phyloP scores from a whole-genome alignment of 2,329 filamentous ascomycete species.

The Cladosporium sp. region DNA sequence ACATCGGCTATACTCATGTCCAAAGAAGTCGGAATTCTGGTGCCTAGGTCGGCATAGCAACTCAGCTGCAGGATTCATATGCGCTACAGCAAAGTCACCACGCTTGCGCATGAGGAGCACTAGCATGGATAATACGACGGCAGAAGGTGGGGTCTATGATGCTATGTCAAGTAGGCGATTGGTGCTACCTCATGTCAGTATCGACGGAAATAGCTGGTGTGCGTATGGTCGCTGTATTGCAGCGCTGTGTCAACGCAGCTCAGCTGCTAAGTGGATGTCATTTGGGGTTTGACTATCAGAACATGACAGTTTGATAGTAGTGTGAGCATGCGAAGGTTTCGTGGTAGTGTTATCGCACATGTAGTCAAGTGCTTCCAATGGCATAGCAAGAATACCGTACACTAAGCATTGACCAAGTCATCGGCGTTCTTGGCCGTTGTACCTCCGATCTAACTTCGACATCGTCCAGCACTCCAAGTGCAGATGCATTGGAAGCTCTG shows the following conservation, averaged over 20 bases:
- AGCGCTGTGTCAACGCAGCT: background rate
- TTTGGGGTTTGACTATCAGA: no score
- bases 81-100: background rate
- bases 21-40: background rate
- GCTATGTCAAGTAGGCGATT: background rate
- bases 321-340: no score
- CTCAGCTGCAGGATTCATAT: background rate
- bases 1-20: background rate
- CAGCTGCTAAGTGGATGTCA: no score
- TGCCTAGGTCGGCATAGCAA: background rate
- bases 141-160: background rate
- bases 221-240: background rate
- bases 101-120: background rate
- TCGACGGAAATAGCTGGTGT: background rate
- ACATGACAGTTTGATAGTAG: no score
- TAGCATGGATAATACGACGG: background rate
- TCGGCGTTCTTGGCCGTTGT: background rate
- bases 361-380: no score
- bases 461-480: background rate
- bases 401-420: background rate
- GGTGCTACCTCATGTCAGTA: no score
- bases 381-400: background rate
- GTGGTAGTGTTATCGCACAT: no score
- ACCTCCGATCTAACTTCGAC: constrained; percentile 3
- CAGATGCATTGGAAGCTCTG: background rate